These are phyloP conservation scores for Macrophomina phaseolina DNA, from an alignment of 2,329 filamentous ascomycete genomes.

Conservation along the genomic window DNA sequence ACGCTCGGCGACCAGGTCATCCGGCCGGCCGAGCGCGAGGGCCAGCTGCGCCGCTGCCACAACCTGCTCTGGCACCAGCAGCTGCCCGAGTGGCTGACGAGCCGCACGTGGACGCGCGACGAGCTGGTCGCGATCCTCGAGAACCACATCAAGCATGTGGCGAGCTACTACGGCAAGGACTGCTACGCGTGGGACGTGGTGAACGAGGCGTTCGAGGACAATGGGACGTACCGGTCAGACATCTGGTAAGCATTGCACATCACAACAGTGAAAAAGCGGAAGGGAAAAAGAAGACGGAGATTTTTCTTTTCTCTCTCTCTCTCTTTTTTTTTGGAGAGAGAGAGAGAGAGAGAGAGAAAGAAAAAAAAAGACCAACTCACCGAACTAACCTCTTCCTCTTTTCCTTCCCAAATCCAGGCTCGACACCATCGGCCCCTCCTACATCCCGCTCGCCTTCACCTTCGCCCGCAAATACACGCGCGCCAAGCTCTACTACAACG, in stretches of 20 bases:
- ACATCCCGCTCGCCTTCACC: slow-evolving; percentile 63
- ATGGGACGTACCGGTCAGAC: slow-evolving; percentile 58
- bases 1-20: slow-evolving; percentile 59
- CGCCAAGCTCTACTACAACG: slow-evolving; percentile 67
- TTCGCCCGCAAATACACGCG: slow-evolving; percentile 60
- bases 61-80: slow-evolving; percentile 62
- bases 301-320: too few relatives aligned
- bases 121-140: slow-evolving; percentile 63
- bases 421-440: slow-evolving; percentile 37
- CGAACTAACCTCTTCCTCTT: neutral
- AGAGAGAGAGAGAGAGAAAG: neutral
- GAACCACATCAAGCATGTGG: slow-evolving; percentile 65
- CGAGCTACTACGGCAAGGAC: slow-evolving; percentile 55
- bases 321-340: too few relatives aligned
- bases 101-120: slow-evolving; percentile 61
- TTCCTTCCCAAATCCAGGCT: neutral
- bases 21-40: slow-evolving; percentile 46
- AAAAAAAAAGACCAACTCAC: neutral
- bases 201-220: slow-evolving; percentile 67
- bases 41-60: slow-evolving; percentile 66
- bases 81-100: slow-evolving; percentile 59
- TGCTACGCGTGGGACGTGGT: slow-evolving; percentile 68
- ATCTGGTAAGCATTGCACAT: slow-evolving; percentile 52
- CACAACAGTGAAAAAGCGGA: neutral
- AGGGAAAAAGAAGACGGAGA: neutral